Evolutionary conservation across 805 yeast species (phyloP), one percentile per base, ranked within the genome.

Genomic region (Kodamaea neixiangensis): DNA sequence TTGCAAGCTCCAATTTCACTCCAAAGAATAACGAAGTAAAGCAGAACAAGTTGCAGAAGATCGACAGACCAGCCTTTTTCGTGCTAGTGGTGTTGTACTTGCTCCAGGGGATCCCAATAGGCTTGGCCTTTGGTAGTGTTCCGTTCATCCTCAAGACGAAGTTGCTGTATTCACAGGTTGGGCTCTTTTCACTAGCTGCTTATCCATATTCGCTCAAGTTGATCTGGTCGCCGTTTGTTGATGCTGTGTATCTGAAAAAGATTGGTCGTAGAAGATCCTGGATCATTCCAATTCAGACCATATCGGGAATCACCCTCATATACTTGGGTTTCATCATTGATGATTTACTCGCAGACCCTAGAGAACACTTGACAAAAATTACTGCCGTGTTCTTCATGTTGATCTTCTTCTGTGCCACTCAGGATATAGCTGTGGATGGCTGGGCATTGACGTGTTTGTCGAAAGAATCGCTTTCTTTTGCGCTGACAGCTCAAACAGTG

Each of bases 381-480:
- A 89, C 98, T 0, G 58, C 74, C 46, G 77, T 82, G 50, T 94
- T 94, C 68, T 88, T 92, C 60, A 56, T 82, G 18, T 72, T 94
- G 52, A 94, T 94, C 29, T 81, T 93, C 51, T 76, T 92, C 53
- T 92, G 97, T 71, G 97, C 98, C 0, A 93, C 99, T 0, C 99
- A 94, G 68, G 99, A 94, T 65, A 94, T 94, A 50, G 98, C 99
- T 0, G 99, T 94, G 18, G 99, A 94, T 71, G 98, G 99, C 9
- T 94, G 99, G 99, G 97, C 98, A 0, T 72, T 94, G 62, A 94
- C 97, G 1, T 83, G 93, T 37, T 74, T 94, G 47, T 83, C 92
- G 14, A 83, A 84, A 20, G 81, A 81, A 21, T 86, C 96, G 11
- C 75, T 94, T 54, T 85, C 96, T 14, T 94, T 83, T 72, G 98